phyloP scores from a whole-genome alignment of 1,139 yeast genomes.

The Suhomyces kunorum region DNA sequence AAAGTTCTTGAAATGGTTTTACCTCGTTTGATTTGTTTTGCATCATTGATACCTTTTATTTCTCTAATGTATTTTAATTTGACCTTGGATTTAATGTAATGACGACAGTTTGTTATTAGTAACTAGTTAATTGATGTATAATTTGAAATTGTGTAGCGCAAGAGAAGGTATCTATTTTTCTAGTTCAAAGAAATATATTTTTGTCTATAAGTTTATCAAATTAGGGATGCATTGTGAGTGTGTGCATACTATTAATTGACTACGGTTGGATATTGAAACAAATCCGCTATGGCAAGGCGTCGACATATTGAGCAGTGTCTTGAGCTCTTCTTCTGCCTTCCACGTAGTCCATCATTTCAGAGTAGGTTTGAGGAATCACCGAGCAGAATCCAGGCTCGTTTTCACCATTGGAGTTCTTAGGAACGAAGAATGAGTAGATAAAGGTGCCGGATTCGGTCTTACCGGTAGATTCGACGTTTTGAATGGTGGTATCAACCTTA shows the following conservation, averaged over 20 bases:
- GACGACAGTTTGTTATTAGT: neutral
- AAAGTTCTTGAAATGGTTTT: conserved; percentile 5
- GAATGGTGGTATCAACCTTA: conserved; percentile 78
- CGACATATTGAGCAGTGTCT: conserved; percentile 74
- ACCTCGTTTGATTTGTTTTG: conserved; percentile 4
- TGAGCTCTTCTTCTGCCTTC: conserved; percentile 88
- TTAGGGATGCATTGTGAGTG: too few species aligned
- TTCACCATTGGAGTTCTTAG: conserved; percentile 44
- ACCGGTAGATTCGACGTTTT: conserved; percentile 50
- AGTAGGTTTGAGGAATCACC: conserved; percentile 82
- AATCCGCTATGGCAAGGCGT: conserved; percentile 32
- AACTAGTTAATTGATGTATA: neutral
- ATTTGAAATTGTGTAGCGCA: too few species aligned
- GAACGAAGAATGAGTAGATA: conserved; percentile 85
- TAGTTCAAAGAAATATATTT: too few species aligned
- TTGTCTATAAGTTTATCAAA: too few species aligned
- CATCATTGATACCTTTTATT: conserved; percentile 12
- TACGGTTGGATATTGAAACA: neutral
- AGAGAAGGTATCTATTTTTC: neutral
- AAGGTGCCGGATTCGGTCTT: conserved; percentile 76
- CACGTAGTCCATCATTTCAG: conserved; percentile 88
- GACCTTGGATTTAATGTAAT: neutral
- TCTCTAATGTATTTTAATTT: conserved; percentile 11
- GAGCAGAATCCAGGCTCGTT: conserved; percentile 53
- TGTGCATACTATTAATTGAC: too few species aligned